phyloP scores from a whole-genome alignment of 1,284 basidiomycete species.

The Macrocystidia cucumis region DNA sequence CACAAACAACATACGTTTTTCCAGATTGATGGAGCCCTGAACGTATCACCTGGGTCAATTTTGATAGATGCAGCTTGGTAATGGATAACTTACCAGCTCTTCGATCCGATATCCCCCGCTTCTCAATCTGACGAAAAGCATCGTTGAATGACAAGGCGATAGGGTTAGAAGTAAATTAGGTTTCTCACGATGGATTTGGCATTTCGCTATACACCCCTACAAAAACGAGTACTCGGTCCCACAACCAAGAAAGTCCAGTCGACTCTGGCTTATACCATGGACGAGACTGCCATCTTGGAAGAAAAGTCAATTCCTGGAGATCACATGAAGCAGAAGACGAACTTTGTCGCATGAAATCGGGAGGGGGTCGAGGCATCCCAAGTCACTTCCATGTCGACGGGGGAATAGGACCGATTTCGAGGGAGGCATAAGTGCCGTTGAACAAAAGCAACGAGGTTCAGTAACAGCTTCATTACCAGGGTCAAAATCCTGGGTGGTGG shows the following conservation, averaged over 20 bases:
- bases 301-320: slow-evolving; percentile 1
- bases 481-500: too few species aligned
- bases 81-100: slow-evolving; percentile 27
- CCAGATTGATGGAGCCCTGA: not conserved
- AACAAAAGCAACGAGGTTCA: slow-evolving; percentile 18
- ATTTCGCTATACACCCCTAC: slow-evolving; percentile 24
- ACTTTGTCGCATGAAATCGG: slow-evolving; percentile 18
- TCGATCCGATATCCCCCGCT: slow-evolving; percentile 32
- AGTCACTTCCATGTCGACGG: slow-evolving; percentile 9
- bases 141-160: too few species aligned
- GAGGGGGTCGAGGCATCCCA: slow-evolving; percentile 18
- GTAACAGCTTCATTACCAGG: too few species aligned
- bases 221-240: slow-evolving; percentile 20
- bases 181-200: slow-evolving; percentile 22
- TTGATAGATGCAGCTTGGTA: not conserved
- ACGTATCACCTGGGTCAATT: not conserved
- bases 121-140: slow-evolving; percentile 16
- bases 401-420: slow-evolving; percentile 16
- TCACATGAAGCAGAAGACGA: not conserved
- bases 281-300: slow-evolving; percentile 20
- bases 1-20: not conserved
- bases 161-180: not conserved
- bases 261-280: slow-evolving; percentile 37
- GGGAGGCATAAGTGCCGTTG: slow-evolving; percentile 30
- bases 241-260: slow-evolving; percentile 16